These are phyloP conservation scores for Barbatosphaeria neglecta DNA, from an alignment of 495 filamentous ascomycete species.

Conservation along the genomic window DNA sequence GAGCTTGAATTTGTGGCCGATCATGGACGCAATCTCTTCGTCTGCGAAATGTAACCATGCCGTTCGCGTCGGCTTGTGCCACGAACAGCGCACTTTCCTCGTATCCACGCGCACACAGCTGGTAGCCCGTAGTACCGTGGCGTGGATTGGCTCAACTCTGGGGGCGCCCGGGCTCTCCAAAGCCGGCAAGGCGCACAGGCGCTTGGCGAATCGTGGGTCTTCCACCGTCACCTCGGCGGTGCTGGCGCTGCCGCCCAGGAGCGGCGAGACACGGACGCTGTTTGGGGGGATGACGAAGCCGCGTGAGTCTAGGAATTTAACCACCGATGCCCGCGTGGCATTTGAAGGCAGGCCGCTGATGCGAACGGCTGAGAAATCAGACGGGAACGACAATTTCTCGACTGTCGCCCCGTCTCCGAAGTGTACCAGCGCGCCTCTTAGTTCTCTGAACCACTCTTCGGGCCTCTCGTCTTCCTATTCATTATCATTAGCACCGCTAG, in stretches of 20 bases:
- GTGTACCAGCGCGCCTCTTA: constrained; percentile 13
- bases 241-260: neutral
- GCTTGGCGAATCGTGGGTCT: constrained; percentile 13
- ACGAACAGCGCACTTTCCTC: constrained; percentile 18
- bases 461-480: neutral
- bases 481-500: too few relatives aligned
- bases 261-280: constrained; percentile 2
- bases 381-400: constrained; percentile 7
- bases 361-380: constrained; percentile 19
- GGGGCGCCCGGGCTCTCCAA: neutral
- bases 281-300: constrained; percentile 1
- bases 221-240: constrained; percentile 11
- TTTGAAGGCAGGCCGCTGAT: constrained; percentile 11
- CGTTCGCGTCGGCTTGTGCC: constrained; percentile 13
- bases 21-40: constrained; percentile 5
- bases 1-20: constrained; percentile 5
- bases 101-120: constrained; percentile 14
- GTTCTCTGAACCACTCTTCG: constrained; percentile 9
- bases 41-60: constrained; percentile 17
- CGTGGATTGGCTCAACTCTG: too few relatives aligned
- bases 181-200: neutral
- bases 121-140: too few relatives aligned
- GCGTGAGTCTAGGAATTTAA: constrained; percentile 4
- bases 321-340: constrained; percentile 7
- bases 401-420: constrained; percentile 18